Percentiles rank a stretch among this genome's conserved stretches.
phyloP scores from a whole-genome alignment of 345 rosid species.

The Eutrema yunnanense region DNA sequence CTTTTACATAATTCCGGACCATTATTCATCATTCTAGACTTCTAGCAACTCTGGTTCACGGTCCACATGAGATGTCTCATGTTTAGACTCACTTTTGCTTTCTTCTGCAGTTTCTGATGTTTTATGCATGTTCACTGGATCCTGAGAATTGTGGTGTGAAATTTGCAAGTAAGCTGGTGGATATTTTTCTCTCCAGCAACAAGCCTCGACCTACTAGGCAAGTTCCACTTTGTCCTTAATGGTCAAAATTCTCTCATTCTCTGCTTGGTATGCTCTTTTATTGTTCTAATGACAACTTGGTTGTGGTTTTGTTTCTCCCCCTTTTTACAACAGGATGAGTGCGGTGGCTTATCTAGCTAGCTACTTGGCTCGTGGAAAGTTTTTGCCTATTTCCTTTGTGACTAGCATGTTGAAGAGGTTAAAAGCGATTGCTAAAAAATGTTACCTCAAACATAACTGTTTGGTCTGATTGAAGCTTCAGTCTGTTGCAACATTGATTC shows the following conservation, averaged over 20 bases:
- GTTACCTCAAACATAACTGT: background rate
- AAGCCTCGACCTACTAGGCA: constrained; percentile 54
- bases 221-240: constrained; percentile 13
- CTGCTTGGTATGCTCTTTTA: background rate
- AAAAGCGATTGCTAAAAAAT: background rate
- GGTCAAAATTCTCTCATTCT: background rate
- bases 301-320: background rate
- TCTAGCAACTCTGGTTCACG: background rate
- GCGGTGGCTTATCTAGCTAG: constrained; percentile 91
- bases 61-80: background rate
- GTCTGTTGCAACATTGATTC: background rate
- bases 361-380: constrained; percentile 80
- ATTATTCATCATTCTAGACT: background rate
- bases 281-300: constrained; percentile 1
- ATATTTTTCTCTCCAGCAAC: constrained; percentile 39
- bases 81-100: background rate
- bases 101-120: constrained; percentile 73
- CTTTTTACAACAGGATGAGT: constrained; percentile 60
- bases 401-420: constrained; percentile 55
- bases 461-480: background rate
- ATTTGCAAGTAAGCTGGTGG: constrained; percentile 53
- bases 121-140: constrained; percentile 82
- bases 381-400: constrained; percentile 47
- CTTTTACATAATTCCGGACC: background rate
- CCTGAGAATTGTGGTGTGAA: constrained; percentile 69